phyloP scores from a whole-genome alignment of 805 yeast species.

The Clavispora santaluciae region DNA sequence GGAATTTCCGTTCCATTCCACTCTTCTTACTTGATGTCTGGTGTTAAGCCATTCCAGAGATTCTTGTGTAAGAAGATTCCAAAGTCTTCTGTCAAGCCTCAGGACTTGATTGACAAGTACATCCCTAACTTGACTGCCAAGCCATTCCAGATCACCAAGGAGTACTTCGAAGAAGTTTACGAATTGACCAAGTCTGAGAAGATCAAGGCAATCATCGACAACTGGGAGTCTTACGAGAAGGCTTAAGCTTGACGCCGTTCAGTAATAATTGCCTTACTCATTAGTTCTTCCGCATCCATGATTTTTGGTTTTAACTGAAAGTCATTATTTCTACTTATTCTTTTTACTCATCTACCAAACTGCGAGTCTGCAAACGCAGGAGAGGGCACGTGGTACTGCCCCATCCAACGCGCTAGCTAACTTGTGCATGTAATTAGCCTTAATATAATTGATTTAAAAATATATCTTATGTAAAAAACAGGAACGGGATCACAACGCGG shows the following conservation, averaged over 20 bases:
- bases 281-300: not conserved
- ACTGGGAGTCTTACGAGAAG: constrained; percentile 83
- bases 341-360: not conserved
- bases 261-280: not conserved
- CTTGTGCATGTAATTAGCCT: constrained; percentile 6
- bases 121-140: constrained; percentile 98
- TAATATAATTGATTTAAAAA: constrained; percentile 4
- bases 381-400: constrained; percentile 19
- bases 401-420: not conserved
- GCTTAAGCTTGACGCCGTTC: constrained; percentile 26
- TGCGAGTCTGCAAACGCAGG: not conserved
- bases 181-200: constrained; percentile 85
- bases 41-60: constrained; percentile 98
- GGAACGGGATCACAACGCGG: not conserved
- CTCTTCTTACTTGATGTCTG: constrained; percentile 95
- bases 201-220: constrained; percentile 83
- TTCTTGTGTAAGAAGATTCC: constrained; percentile 95
- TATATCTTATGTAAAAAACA: not conserved
- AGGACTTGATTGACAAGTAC: constrained; percentile 88
- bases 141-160: constrained; percentile 94
- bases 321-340: not conserved
- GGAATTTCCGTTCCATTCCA: constrained; percentile 99
- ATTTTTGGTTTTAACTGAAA: constrained; percentile 1
- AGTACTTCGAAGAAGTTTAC: constrained; percentile 95
- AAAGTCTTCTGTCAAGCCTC: constrained; percentile 90